These are phyloP conservation scores for Fusarium sp. DNA, from an alignment of 2,329 filamentous ascomycete species.

Conservation along the genomic window DNA sequence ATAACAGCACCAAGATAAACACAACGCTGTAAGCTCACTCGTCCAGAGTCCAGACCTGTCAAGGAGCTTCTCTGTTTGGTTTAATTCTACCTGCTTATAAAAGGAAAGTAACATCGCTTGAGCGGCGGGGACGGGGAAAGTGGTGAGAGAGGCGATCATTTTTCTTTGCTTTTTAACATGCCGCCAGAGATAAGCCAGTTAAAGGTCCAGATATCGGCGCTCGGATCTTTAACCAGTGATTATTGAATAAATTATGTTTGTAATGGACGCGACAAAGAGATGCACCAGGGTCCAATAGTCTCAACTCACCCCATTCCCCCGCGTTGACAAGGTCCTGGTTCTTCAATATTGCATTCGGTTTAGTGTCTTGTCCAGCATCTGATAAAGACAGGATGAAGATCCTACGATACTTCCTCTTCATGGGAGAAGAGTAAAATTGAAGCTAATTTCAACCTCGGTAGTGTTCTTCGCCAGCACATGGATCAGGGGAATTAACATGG, in stretches of 20 bases:
- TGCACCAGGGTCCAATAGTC: slow-evolving; percentile 10
- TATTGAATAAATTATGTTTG: slow-evolving; percentile 24
- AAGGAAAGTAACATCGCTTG: slow-evolving; percentile 27
- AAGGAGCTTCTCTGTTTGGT: slow-evolving; percentile 10
- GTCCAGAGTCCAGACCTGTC: slow-evolving; percentile 3
- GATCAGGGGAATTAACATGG: background rate
- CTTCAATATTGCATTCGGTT: background rate
- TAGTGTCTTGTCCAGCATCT: background rate
- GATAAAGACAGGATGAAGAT: background rate
- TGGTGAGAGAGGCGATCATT: background rate
- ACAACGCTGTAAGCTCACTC: slow-evolving; percentile 7
- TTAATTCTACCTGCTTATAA: slow-evolving; percentile 6
- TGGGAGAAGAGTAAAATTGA: background rate
- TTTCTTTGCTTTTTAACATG: slow-evolving; percentile 26
- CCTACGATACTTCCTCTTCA: background rate
- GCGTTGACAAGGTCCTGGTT: slow-evolving; percentile 4
- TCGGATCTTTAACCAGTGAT: background rate
- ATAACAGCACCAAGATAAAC: slow-evolving; percentile 12
- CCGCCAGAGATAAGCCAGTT: slow-evolving; percentile 15
- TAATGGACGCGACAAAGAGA: slow-evolving; percentile 39
- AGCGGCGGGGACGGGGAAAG: background rate
- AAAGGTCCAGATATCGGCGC: background rate
- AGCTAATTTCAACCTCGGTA: background rate
- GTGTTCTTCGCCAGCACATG: background rate
- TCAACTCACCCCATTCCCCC: slow-evolving; percentile 19